phyloP scores from a whole-genome alignment of 257 asterid species.

The Primulina huaijiensis region DNA sequence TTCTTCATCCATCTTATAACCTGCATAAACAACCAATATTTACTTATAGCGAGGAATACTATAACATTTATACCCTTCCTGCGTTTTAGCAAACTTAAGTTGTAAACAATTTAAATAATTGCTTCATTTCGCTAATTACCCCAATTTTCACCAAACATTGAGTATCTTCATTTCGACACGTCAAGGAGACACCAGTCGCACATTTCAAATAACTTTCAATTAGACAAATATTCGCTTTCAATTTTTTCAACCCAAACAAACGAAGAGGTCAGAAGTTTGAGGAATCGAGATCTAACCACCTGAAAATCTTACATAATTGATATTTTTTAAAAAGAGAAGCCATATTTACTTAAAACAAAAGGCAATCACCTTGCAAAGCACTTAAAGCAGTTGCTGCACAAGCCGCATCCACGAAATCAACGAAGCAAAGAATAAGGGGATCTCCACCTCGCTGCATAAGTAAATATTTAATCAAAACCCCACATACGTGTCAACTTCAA shows the following conservation, averaged over 20 bases:
- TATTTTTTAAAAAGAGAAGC: background rate
- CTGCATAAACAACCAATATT: slow-evolving; percentile 27
- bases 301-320: background rate
- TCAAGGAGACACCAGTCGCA: background rate
- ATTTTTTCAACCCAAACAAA: background rate
- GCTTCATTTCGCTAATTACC: background rate
- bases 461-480: background rate
- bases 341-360: background rate
- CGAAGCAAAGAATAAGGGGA: slow-evolving; percentile 50
- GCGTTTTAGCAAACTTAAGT: background rate
- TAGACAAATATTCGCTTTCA: background rate
- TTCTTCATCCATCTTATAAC: slow-evolving; percentile 54
- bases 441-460: slow-evolving; percentile 54
- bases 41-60: background rate
- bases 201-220: background rate
- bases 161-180: background rate
- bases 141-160: background rate
- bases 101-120: background rate
- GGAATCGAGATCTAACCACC: background rate
- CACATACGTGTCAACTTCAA: background rate
- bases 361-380: slow-evolving; percentile 47
- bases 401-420: slow-evolving; percentile 51
- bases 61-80: background rate
- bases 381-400: slow-evolving; percentile 64
- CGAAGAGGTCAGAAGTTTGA: background rate